Evolutionary conservation across 2,329 filamentous ascomycete species (phyloP).

Genomic region (Fusarium sp.): DNA sequence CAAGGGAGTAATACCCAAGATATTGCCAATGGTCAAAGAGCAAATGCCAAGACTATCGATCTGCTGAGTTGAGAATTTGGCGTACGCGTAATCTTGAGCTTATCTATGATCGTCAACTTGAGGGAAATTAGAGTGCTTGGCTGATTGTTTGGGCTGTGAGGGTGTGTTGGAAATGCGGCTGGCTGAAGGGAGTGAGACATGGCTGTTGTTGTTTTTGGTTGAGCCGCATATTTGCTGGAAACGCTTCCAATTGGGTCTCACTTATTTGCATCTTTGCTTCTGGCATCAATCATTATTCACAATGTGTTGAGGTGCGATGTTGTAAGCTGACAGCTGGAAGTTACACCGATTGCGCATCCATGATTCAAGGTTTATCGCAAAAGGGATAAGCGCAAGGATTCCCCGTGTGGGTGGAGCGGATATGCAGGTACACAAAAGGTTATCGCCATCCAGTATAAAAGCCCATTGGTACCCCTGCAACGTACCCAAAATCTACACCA

Average conservation of each 20-base stretch:
- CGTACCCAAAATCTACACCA: not conserved
- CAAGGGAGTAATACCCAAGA: not conserved
- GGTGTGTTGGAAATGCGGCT: not conserved
- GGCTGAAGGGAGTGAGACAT: conserved; percentile 8
- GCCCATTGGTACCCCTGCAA: not conserved
- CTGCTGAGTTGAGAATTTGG: not conserved
- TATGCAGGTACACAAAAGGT: conserved; percentile 34
- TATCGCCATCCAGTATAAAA: conserved; percentile 9
- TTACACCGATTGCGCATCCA: not conserved
- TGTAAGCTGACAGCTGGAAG: not conserved
- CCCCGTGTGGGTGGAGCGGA: conserved; percentile 10
- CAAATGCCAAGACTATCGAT: not conserved
- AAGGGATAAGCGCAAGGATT: conserved; percentile 1
- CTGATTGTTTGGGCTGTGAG: not conserved
- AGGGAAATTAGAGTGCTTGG: conserved; percentile 22
- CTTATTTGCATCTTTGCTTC: not conserved
- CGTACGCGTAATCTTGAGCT: not conserved
- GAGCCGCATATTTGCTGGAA: conserved; percentile 1
- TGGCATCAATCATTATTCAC: not conserved
- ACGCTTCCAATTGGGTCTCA: not conserved
- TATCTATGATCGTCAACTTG: conserved; percentile 10
- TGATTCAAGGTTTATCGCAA: conserved; percentile 6
- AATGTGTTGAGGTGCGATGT: too few relatives aligned
- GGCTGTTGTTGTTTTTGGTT: not conserved
- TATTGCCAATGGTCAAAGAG: not conserved